Base-by-base conservation (phyloP, 345 rosid genomes). In the Euphorbia lathyris region DNA sequence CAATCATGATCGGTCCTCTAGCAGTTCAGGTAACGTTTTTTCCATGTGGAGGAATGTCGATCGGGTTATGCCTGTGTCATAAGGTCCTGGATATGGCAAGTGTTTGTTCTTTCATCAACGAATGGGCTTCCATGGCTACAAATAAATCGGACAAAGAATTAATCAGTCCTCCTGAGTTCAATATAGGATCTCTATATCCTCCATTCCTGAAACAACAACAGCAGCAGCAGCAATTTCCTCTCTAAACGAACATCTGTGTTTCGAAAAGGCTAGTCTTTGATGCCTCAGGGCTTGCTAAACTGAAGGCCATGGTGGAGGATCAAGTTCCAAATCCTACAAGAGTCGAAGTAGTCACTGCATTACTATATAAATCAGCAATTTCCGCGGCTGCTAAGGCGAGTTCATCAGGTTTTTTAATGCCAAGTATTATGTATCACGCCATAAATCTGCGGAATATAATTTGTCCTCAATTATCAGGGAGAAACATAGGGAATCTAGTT, bases 211-310 rank as follows among this genome's bases (percentile, higher is more conserved):
- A 23, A 10, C 47, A 5, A 30, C 23, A 34, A 34, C 47, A 5
- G 34, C 23, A 40, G 13, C 22, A 10, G 19, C 29, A 22, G 17
- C 51, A 45, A 45, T 2, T 14, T 12, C 51, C 51, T 45, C 17
- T 7, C 16, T 16, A 45, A 16, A 45, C 0, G 3, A 17, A 10
- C 2, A 25, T 20, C 1, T 63, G 52, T 26, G 26, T 42, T 16
- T 58, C 45, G 17, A 67, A 16, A 43, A 72, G 80, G 36, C 56
- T 67, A 59, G 76, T 72, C 17, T 72, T 77, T 7, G 25, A 26
- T 9, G 69, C 61, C 3, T 55, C 61, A 12, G 67, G 72, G 36
- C 34, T 67, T 7, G 17, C 11, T 0, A 4, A 23, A 0, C 55
- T 77, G 2, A 67, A 9, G 53, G 62, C 16, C 8, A 45, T 45